phyloP scores from a whole-genome alignment of 2,329 filamentous ascomycete species.

The Ceratocystis lukuohia region DNA sequence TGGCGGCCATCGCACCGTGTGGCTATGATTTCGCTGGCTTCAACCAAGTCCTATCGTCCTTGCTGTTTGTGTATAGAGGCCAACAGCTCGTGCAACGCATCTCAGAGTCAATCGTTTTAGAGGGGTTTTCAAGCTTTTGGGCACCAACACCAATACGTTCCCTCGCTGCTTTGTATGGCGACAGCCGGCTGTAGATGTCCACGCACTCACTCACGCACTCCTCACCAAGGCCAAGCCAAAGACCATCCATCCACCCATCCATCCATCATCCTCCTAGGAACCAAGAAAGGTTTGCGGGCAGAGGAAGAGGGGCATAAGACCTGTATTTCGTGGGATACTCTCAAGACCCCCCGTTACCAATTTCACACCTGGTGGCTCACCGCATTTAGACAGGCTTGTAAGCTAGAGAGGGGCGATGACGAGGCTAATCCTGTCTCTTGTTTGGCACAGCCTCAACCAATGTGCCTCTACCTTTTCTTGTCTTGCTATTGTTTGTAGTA shows the following conservation, averaged over 20 bases:
- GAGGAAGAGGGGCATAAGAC: neutral
- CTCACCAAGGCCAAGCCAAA: neutral
- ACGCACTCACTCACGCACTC: neutral
- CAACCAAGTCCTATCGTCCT: no score
- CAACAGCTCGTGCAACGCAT: no score
- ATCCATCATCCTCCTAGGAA: no score
- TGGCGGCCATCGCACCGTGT: no score
- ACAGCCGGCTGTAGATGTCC: neutral
- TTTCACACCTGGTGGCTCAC: neutral
- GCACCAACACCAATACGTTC: neutral
- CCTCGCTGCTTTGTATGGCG: neutral
- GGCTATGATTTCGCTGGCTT: no score
- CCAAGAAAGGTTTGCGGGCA: neutral
- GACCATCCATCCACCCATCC: no score
- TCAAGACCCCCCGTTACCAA: neutral
- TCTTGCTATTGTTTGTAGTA: neutral
- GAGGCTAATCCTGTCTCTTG: conserved; percentile 9
- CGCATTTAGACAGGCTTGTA: neutral
- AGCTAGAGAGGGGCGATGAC: conserved; percentile 7
- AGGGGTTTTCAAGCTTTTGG: neutral
- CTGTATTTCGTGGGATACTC: neutral
- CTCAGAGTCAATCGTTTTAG: neutral
- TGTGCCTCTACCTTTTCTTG: neutral
- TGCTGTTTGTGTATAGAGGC: no score
- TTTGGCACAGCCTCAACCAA: conserved; percentile 7